phyloP scores from a whole-genome alignment of 208 protist genomes.

The Trypanosoma cruzi region DNA sequence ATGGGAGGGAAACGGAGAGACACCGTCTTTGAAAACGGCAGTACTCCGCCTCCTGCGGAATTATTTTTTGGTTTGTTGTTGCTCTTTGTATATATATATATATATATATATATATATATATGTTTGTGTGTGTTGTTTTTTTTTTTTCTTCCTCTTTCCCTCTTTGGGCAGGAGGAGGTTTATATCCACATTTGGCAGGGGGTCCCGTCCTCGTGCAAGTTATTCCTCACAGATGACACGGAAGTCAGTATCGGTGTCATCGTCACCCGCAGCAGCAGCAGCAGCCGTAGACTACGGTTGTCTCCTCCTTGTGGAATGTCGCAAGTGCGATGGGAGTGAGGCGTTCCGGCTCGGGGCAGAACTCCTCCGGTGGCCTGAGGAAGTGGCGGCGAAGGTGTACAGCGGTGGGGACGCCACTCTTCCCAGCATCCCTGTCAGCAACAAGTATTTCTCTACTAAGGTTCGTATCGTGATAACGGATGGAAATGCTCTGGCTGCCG shows the following conservation, averaged over 20 bases:
- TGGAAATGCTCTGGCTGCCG: neutral
- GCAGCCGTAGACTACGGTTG: neutral
- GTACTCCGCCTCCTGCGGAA: too few species aligned
- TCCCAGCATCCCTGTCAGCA: slow-evolving; percentile 17
- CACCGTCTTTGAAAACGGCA: too few species aligned
- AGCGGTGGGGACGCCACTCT: neutral
- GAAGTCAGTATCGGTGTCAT: neutral
- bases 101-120: slow-evolving; percentile 1
- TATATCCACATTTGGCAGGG: neutral
- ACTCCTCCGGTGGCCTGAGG: slow-evolving; percentile 30
- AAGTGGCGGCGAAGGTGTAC: slow-evolving; percentile 10
- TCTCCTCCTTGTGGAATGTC: slow-evolving; percentile 22
- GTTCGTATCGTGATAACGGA: slow-evolving; percentile 9
- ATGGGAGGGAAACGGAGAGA: too few species aligned
- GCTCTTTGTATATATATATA: neutral
- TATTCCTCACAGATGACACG: neutral
- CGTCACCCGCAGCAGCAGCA: neutral
- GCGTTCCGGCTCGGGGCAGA: slow-evolving; percentile 28
- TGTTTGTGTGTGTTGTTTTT: neutral
- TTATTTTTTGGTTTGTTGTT: slow-evolving; percentile 4
- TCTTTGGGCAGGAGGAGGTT: neutral
- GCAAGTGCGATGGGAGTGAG: neutral
- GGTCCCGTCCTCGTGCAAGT: neutral
- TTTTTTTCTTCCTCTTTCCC: neutral
- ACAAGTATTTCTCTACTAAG: slow-evolving; percentile 32